A percentile compares a stretch with the other conserved stretches of the same genome.
Evolutionary conservation across 768 basidiomycete species (phyloP).

Genomic region (Leccinum obscurum): DNA sequence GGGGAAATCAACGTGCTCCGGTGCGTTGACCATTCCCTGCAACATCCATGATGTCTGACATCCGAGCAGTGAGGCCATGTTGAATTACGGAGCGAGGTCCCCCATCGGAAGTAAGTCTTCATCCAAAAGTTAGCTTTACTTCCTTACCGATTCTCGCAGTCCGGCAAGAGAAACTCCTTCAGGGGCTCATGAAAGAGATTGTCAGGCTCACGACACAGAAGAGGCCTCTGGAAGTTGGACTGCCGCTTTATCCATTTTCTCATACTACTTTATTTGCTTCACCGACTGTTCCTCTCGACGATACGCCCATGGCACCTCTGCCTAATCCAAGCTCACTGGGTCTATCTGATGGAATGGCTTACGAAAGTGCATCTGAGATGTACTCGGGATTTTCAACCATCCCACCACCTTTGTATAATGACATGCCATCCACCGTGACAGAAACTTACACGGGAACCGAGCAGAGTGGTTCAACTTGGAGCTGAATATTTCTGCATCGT

Average conservation of each 20-base stretch:
- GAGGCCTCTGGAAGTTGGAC: conserved; percentile 74
- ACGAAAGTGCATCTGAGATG: conserved; percentile 8
- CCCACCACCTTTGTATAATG: conserved; percentile 8
- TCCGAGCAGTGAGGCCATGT: conserved; percentile 69
- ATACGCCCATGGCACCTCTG: conserved; percentile 29
- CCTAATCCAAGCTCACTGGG: conserved; percentile 23
- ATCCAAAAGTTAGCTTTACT: background rate
- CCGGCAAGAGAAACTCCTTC: conserved; percentile 80
- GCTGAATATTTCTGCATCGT: conserved; percentile 7
- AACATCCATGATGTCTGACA: conserved; percentile 9
- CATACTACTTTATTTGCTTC: conserved; percentile 61
- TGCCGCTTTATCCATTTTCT: conserved; percentile 84
- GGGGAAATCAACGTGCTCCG: conserved; percentile 84
- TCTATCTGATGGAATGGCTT: conserved; percentile 8
- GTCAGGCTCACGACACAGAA: conserved; percentile 80
- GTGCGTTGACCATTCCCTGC: conserved; percentile 38
- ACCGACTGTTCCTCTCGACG: conserved; percentile 38
- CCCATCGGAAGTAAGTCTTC: conserved; percentile 74
- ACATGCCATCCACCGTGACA: conserved; percentile 5
- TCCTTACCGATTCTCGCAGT: conserved; percentile 41
- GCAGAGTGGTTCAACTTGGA: conserved; percentile 11
- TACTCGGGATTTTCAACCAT: conserved; percentile 10
- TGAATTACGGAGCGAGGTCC: conserved; percentile 75
- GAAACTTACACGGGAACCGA: conserved; percentile 7
- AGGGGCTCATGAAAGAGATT: conserved; percentile 84